Conservation (phyloP, 495 filamentous ascomycete species). For the Penicillium turbatum region DNA sequence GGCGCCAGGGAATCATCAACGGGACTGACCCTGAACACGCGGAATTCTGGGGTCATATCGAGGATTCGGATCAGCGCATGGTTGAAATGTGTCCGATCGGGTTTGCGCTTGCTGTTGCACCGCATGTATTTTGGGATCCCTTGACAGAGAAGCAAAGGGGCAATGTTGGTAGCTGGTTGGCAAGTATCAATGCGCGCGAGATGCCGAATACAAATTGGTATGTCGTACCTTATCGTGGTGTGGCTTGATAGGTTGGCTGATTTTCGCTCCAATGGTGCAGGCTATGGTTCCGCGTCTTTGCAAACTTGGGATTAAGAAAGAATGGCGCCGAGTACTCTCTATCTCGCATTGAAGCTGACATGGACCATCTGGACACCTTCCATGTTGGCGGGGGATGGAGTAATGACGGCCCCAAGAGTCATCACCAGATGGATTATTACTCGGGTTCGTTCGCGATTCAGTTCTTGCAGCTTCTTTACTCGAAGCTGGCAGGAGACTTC, state of each 20-base stretch:
- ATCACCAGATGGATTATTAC: conserved; percentile 80
- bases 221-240: conserved; percentile 4
- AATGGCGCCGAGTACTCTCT: conserved; percentile 64
- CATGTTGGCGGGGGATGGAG: conserved; percentile 77
- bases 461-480: conserved; percentile 70
- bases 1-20: conserved; percentile 61
- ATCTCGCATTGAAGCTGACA: conserved; percentile 63
- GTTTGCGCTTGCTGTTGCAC: conserved; percentile 59
- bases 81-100: conserved; percentile 77
- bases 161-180: conserved; percentile 65
- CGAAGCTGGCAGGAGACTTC: conserved; percentile 64
- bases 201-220: conserved; percentile 59
- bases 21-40: conserved; percentile 61
- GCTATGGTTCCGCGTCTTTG: conserved; percentile 80
- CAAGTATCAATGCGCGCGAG: conserved; percentile 69
- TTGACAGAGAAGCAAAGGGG: conserved; percentile 53
- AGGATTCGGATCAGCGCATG: conserved; percentile 77
- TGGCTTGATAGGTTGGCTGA: neutral
- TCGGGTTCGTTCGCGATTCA: conserved; percentile 78
- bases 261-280: neutral
- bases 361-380: conserved; percentile 73
- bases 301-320: conserved; percentile 69
- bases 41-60: conserved; percentile 71
- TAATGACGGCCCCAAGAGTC: conserved; percentile 71
- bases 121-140: conserved; percentile 60